Evolutionary conservation across 345 rosid genomes (phyloP).

Genomic region (Balakata baccata): DNA sequence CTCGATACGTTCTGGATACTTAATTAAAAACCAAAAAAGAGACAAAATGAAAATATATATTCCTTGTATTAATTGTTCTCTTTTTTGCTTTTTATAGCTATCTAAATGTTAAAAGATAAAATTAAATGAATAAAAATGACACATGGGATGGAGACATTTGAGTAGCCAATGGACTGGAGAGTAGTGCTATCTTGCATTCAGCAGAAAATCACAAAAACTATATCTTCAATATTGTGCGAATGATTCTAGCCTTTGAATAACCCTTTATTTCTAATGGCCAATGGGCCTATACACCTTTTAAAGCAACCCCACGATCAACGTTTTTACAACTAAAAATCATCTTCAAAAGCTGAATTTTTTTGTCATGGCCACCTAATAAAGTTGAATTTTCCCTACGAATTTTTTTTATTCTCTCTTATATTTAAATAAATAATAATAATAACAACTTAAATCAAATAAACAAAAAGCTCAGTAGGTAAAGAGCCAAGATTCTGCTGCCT

Average conservation of each 20-base stretch:
- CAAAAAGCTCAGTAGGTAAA: background rate
- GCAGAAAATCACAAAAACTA: conserved; percentile 39
- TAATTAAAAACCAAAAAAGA: too few species aligned
- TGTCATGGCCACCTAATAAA: conserved; percentile 38
- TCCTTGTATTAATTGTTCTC: background rate
- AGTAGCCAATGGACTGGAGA: conserved; percentile 23
- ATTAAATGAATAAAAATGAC: background rate
- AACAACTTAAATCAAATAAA: background rate
- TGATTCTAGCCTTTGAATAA: conserved; percentile 53
- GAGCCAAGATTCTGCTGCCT: conserved; percentile 34
- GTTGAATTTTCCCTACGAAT: conserved; percentile 16
- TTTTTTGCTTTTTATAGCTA: background rate
- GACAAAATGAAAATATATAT: too few species aligned
- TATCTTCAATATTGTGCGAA: conserved; percentile 21
- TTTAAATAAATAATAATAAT: too few species aligned
- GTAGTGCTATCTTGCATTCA: conserved; percentile 47
- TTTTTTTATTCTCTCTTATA: background rate
- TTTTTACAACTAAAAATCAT: conserved; percentile 34
- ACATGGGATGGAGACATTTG: conserved; percentile 28
- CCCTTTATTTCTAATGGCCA: conserved; percentile 27
- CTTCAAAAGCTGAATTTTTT: conserved; percentile 38
- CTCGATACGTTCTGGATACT: too few species aligned
- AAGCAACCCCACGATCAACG: conserved; percentile 39
- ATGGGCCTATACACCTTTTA: conserved; percentile 36
- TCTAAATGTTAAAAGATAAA: background rate